Evolutionary conservation across 352 stramenopile species (phyloP).

Genomic region (Phytophthora parvispora): DNA sequence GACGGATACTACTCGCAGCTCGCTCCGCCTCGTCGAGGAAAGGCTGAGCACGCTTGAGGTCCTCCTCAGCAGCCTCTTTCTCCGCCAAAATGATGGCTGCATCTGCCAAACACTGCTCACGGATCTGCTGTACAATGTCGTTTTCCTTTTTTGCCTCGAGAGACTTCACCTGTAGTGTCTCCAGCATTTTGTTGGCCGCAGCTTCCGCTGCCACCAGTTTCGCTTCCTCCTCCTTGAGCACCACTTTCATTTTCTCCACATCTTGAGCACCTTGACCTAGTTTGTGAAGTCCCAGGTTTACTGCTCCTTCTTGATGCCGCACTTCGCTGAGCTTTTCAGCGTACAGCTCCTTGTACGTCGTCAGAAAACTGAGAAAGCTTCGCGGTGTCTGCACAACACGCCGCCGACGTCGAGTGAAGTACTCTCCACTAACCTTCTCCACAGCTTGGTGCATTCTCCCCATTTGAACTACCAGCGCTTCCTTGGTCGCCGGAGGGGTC

Average conservation of each 20-base stretch:
- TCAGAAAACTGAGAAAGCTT: slow-evolving; percentile 90
- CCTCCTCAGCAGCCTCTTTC: slow-evolving; percentile 89
- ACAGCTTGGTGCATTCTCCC: slow-evolving; percentile 80
- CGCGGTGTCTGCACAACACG: slow-evolving; percentile 92
- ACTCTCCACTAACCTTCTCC: slow-evolving; percentile 73
- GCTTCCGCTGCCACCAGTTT: slow-evolving; percentile 88
- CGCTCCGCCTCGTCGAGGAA: slow-evolving; percentile 92
- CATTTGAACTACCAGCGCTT: slow-evolving; percentile 80
- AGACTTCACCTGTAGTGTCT: slow-evolving; percentile 80
- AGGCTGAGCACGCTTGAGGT: slow-evolving; percentile 91
- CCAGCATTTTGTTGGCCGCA: slow-evolving; percentile 87
- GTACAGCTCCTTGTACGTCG: slow-evolving; percentile 85
- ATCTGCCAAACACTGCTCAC: slow-evolving; percentile 87
- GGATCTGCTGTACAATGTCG: slow-evolving; percentile 90
- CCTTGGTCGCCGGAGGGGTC: slow-evolving; percentile 55
- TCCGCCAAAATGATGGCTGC: slow-evolving; percentile 82
- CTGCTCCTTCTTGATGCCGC: slow-evolving; percentile 78
- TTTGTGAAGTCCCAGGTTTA: slow-evolving; percentile 92
- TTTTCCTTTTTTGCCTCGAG: slow-evolving; percentile 93
- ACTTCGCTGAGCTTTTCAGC: slow-evolving; percentile 81
- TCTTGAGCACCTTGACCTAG: slow-evolving; percentile 88
- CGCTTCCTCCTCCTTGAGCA: slow-evolving; percentile 89
- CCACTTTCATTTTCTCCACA: slow-evolving; percentile 92
- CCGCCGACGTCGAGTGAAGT: slow-evolving; percentile 81
- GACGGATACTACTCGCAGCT: slow-evolving; percentile 89